Conservation (phyloP, 192 early-diverging fungal species). For the Phycomyces blakesleeanus region DNA sequence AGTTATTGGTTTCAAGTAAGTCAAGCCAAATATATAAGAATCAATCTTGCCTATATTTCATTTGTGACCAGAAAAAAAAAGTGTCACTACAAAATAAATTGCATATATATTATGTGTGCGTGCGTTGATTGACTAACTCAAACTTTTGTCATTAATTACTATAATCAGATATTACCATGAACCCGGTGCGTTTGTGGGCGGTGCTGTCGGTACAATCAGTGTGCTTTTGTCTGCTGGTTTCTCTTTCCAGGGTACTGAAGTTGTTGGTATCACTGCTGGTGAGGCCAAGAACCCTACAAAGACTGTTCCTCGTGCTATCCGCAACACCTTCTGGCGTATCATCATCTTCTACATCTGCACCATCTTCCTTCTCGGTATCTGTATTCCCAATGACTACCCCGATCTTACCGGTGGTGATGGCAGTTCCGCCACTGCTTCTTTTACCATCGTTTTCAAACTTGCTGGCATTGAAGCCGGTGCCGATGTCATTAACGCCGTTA, state of each 20-base stretch:
- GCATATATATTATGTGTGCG: no score
- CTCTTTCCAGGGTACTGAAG: slow-evolving; percentile 83
- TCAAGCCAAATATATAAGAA: not conserved
- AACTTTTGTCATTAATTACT: no score
- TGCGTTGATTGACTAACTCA: no score
- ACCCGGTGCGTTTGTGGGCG: slow-evolving; percentile 60
- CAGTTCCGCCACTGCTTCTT: slow-evolving; percentile 57
- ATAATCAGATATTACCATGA: slow-evolving; percentile 55
- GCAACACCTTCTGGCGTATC: slow-evolving; percentile 83
- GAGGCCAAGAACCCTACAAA: slow-evolving; percentile 85
- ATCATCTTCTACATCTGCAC: slow-evolving; percentile 77
- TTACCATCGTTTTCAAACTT: slow-evolving; percentile 58
- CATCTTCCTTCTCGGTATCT: slow-evolving; percentile 76
- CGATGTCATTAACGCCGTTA: slow-evolving; percentile 67
- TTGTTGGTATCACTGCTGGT: slow-evolving; percentile 86
- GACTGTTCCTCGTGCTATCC: slow-evolving; percentile 67
- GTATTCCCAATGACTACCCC: slow-evolving; percentile 60
- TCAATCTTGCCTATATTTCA: not conserved
- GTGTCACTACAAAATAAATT: no score
- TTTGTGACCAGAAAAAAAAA: no score
- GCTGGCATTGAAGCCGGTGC: slow-evolving; percentile 58
- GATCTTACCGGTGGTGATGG: slow-evolving; percentile 44
- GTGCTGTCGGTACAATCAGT: slow-evolving; percentile 55
- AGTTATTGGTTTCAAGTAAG: slow-evolving; percentile 41
- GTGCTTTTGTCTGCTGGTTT: slow-evolving; percentile 74